Evolutionary conservation across 768 basidiomycete species (phyloP), one percentile per base, ranked within the genome.

Genomic region (Rhodotorula toruloides): DNA sequence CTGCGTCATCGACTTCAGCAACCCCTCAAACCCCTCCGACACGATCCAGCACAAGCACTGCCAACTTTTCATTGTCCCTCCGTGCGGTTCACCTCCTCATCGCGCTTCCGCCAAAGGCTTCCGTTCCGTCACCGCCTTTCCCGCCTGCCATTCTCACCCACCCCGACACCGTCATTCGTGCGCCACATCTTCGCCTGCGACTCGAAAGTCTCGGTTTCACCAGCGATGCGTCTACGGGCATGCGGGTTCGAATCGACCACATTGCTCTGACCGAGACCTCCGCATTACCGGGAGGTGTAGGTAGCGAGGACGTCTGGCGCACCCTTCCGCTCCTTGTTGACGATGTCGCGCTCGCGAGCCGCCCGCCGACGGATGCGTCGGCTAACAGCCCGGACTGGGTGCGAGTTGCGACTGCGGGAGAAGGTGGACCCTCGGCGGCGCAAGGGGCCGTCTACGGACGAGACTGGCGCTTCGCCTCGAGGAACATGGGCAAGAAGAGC

Each of bases 151-250:
- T n/a, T n/a, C n/a, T n/a, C n/a, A n/a, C n/a, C n/a, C n/a, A 36
- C 34, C 4, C 46, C 48, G 13, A 12, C 22, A 9, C 1, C 37
- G 8, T 0, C 54, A 4, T n/a, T 60, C 47, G 52, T 22, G 21
- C 21, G 4, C 65, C 65, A 6, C 68, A 69, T 39, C 25, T 69
- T 21, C 68, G 60, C 16, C 32, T 69, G 4, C 21, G 25, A 12
- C 54, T 69, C 37, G 55, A 58, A 14, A 56, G n/a, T 0, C 39
- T 69, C 32, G 36, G 32, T 39, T 3, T 53, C 17, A n/a, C n/a
- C n/a, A 22, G 37, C 21, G 11, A 16, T 3, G 29, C 58, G 25
- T 6, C 58, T 0, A 17, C 27, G 27, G 19, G 10, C n/a, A 19
- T 9, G 57, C 6, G 21, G 14, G 1, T 5, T 14, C 47, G 17